Evolutionary conservation across 1,284 basidiomycete species (phyloP).

Genomic region (Limonomyces culmigenus): DNA sequence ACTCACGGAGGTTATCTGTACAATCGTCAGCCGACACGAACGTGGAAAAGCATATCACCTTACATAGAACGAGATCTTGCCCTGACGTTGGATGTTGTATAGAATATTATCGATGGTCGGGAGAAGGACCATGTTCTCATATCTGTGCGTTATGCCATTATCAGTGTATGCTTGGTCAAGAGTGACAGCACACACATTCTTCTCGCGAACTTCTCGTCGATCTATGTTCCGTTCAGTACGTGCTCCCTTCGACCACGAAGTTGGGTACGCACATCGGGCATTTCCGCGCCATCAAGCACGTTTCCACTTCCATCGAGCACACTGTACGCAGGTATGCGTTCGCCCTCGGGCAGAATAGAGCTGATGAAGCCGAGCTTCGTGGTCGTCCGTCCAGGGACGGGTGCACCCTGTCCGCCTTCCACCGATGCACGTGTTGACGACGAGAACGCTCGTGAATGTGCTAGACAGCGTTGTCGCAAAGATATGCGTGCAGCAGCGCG

Average conservation of each 20-base stretch:
- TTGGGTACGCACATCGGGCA: slow-evolving; percentile 41
- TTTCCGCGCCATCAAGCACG: slow-evolving; percentile 50
- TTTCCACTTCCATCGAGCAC: slow-evolving; percentile 66
- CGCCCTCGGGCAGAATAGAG: slow-evolving; percentile 39
- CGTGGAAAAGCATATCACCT: slow-evolving; percentile 12
- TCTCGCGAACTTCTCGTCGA: slow-evolving; percentile 56
- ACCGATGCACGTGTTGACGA: too few relatives aligned
- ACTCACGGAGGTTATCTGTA: slow-evolving; percentile 62
- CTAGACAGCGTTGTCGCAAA: too few relatives aligned
- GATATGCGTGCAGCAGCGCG: too few relatives aligned
- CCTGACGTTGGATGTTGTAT: slow-evolving; percentile 86
- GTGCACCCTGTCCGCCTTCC: too few relatives aligned
- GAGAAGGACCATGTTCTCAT: slow-evolving; percentile 72
- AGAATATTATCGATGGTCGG: slow-evolving; percentile 79
- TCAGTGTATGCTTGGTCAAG: not conserved
- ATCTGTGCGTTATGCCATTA: slow-evolving; percentile 22
- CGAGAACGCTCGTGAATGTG: too few relatives aligned
- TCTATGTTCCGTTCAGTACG: slow-evolving; percentile 21
- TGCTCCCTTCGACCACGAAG: not conserved
- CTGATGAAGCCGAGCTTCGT: slow-evolving; percentile 63
- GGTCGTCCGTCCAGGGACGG: slow-evolving; percentile 31
- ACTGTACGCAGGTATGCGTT: slow-evolving; percentile 66
- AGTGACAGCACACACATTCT: slow-evolving; percentile 32
- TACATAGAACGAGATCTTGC: slow-evolving; percentile 89
- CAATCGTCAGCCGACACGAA: not conserved